Evolutionary conservation across 305 asterid species (phyloP).

Genomic region (Fraxinus nigra): DNA sequence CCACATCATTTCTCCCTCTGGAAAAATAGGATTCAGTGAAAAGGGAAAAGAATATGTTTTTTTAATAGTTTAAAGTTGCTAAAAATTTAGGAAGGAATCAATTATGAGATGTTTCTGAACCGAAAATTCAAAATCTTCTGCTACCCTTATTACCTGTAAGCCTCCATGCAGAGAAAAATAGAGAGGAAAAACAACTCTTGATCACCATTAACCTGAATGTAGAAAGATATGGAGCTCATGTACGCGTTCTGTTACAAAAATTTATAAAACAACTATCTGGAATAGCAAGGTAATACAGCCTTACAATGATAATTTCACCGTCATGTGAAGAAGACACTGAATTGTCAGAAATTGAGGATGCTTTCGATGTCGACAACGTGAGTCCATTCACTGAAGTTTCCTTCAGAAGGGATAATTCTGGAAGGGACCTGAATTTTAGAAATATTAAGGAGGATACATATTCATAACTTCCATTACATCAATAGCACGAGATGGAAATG

Average conservation of each 20-base stretch:
- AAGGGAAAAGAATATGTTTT: neutral
- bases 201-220: constrained; percentile 64
- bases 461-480: neutral
- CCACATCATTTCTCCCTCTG: neutral
- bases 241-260: constrained; percentile 15
- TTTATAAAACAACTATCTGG: constrained; percentile 3
- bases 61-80: neutral
- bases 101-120: neutral
- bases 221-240: constrained; percentile 17
- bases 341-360: constrained; percentile 42
- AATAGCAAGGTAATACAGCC: constrained; percentile 14
- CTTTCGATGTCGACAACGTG: constrained; percentile 47
- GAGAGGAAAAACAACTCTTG: constrained; percentile 74
- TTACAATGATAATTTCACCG: constrained; percentile 73
- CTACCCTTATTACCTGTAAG: constrained; percentile 54
- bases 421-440: constrained; percentile 67
- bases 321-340: constrained; percentile 60
- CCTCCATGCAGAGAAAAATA: constrained; percentile 51
- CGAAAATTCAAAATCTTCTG: neutral
- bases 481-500: neutral
- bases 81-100: neutral
- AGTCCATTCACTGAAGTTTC: constrained; percentile 71
- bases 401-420: constrained; percentile 73
- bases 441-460: neutral
- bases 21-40: neutral